Percentiles rank a stretch among this genome's conserved stretches.
Conservation (phyloP, 345 rosid genomes). For the Gossypium thurberi region DNA sequence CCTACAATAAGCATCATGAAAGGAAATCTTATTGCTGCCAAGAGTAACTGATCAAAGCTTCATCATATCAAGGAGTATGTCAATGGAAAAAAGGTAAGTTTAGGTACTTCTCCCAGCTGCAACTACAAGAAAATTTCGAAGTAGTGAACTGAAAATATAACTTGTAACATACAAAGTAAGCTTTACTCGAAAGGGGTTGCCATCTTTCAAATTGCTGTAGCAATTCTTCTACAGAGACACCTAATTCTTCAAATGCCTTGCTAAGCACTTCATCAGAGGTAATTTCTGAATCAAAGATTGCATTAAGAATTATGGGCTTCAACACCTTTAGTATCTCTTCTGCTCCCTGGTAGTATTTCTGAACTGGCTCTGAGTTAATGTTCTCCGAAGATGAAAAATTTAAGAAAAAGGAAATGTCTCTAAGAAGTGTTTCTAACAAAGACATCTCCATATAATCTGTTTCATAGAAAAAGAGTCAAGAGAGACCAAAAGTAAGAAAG, state of each 20-base stretch:
- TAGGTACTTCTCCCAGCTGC: not conserved
- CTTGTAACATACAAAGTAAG: slow-evolving; percentile 63
- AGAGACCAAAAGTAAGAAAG: not conserved
- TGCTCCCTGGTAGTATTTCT: slow-evolving; percentile 56
- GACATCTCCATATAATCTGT: slow-evolving; percentile 81
- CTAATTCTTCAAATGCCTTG: slow-evolving; percentile 54
- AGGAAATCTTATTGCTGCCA: not conserved
- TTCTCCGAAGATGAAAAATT: slow-evolving; percentile 52
- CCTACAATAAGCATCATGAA: not conserved
- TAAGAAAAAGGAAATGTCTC: slow-evolving; percentile 57
- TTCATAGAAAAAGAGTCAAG: slow-evolving; percentile 8
- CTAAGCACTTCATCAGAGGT: slow-evolving; percentile 52
- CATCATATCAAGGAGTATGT: not conserved
- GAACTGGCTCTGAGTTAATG: slow-evolving; percentile 55
- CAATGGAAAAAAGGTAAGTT: slow-evolving; percentile 5
- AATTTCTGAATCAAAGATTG: slow-evolving; percentile 47
- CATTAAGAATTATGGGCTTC: slow-evolving; percentile 66
- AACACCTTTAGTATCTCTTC: slow-evolving; percentile 73
- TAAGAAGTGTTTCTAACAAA: slow-evolving; percentile 53
- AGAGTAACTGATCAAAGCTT: not conserved
- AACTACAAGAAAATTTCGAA: slow-evolving; percentile 6
- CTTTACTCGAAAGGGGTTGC: slow-evolving; percentile 76
- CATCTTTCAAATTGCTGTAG: slow-evolving; percentile 61
- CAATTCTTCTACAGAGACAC: slow-evolving; percentile 59
- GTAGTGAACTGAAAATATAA: slow-evolving; percentile 3